Conservation (phyloP, 441 rosid species). For the Erodium moschatum region DNA sequence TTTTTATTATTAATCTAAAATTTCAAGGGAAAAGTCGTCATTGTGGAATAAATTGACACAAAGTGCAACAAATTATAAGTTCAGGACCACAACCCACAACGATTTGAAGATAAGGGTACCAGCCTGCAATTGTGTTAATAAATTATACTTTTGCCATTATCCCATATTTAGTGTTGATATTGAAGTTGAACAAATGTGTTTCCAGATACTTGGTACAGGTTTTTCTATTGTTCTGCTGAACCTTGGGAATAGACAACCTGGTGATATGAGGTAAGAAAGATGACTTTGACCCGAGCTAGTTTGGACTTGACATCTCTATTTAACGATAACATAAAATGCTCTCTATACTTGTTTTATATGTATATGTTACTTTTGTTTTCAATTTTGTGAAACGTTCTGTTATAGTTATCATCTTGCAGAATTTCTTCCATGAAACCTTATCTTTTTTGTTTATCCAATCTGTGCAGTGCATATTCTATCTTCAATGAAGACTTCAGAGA, state of each 20-base stretch:
- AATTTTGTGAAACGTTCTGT: not conserved
- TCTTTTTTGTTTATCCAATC: constrained; percentile 6
- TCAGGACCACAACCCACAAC: too few species aligned
- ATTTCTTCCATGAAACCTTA: not conserved
- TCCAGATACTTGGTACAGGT: constrained; percentile 79
- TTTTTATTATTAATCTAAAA: too few species aligned
- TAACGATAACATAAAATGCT: not conserved
- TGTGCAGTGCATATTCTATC: constrained; percentile 70
- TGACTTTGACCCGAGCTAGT: not conserved
- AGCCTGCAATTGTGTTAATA: too few species aligned
- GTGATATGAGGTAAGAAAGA: constrained; percentile 60
- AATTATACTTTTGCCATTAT: too few species aligned
- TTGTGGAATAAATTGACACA: too few species aligned
- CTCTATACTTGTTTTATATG: too few species aligned
- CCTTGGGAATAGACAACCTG: constrained; percentile 72
- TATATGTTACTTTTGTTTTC: not conserved
- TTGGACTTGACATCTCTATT: not conserved
- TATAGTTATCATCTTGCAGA: not conserved
- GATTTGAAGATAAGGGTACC: too few species aligned
- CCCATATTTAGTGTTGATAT: not conserved
- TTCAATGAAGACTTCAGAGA: constrained; percentile 86
- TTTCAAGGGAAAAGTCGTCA: too few species aligned
- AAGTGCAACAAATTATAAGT: too few species aligned
- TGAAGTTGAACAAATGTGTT: not conserved
- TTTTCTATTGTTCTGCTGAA: constrained; percentile 63